Conservation (phyloP, 208 protist species). For the Herpetomonas tarakana region DNA sequence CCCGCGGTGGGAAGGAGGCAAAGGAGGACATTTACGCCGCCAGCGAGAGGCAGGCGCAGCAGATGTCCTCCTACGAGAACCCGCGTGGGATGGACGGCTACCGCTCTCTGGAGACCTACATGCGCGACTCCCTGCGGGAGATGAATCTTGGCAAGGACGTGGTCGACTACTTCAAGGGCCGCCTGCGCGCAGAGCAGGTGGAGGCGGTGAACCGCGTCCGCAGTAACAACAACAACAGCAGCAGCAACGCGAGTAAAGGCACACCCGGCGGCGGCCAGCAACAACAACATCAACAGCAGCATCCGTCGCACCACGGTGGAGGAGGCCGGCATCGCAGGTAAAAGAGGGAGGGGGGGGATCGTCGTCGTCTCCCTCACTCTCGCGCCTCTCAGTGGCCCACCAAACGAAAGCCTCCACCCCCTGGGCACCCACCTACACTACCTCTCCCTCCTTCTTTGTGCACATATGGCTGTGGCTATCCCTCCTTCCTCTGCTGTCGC, state of each 20-base stretch:
- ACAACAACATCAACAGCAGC: no score
- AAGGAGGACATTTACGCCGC: constrained; percentile 42
- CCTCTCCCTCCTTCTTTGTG: no score
- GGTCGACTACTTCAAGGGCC: constrained; percentile 40
- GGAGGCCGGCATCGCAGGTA: no score
- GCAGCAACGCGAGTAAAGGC: not conserved
- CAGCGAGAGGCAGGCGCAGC: constrained; percentile 12
- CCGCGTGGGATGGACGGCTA: constrained; percentile 21
- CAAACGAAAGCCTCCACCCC: no score
- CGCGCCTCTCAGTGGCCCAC: no score
- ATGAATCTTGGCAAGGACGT: constrained; percentile 51
- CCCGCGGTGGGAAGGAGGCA: not conserved
- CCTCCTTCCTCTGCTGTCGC: no score
- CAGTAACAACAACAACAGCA: constrained; percentile 10
- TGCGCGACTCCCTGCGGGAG: constrained; percentile 71
- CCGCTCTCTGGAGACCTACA: constrained; percentile 46
- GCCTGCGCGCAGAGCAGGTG: constrained; percentile 33
- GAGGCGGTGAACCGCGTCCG: constrained; percentile 16
- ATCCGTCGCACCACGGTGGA: no score
- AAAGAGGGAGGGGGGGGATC: no score
- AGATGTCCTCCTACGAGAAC: constrained; percentile 39
- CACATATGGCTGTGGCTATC: no score
- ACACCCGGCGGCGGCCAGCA: no score
- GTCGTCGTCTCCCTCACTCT: no score
- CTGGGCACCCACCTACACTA: no score